Conservation (phyloP, 768 basidiomycete genomes). For the Mycena floridula region DNA sequence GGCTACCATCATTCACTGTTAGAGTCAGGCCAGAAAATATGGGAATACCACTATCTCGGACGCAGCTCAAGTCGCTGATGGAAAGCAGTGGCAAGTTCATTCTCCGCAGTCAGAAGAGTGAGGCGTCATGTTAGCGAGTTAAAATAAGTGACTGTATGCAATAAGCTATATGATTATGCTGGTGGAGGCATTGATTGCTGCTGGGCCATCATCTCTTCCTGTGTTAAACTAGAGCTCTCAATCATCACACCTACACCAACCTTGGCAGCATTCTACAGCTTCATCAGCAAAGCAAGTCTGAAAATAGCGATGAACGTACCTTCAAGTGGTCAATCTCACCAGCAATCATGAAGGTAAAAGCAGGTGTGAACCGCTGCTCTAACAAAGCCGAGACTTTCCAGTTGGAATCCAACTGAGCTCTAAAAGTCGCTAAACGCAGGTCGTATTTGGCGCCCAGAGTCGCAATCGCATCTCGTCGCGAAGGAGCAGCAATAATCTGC, state of each 20-base stretch:
- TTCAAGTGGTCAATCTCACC: conserved; percentile 99
- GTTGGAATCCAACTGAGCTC: conserved; percentile 90
- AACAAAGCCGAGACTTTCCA: conserved; percentile 94
- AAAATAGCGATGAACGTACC: conserved; percentile 36
- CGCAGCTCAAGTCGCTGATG: conserved; percentile 44
- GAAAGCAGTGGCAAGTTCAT: conserved; percentile 34
- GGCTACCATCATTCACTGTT: conserved; percentile 51
- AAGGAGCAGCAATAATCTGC: conserved; percentile 71
- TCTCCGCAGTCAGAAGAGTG: background rate
- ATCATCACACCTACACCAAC: conserved; percentile 98
- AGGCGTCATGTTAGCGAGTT: no score
- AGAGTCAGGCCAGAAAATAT: conserved; percentile 63
- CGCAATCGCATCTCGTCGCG: conserved; percentile 84
- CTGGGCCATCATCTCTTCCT: conserved; percentile 65
- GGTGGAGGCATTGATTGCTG: conserved; percentile 3
- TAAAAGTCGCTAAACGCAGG: conserved; percentile 87
- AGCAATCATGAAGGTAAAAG: conserved; percentile 89
- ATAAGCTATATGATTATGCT: background rate
- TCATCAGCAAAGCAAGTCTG: conserved; percentile 4
- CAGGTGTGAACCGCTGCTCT: conserved; percentile 93
- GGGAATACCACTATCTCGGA: conserved; percentile 35
- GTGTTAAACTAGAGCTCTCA: conserved; percentile 75
- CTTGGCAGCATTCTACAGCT: conserved; percentile 77
- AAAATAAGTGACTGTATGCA: background rate
- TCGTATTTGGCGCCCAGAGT: conserved; percentile 97